Evolutionary conservation across 176 grass and related monocot species (phyloP).

Genomic region (Carex myosuroides): DNA sequence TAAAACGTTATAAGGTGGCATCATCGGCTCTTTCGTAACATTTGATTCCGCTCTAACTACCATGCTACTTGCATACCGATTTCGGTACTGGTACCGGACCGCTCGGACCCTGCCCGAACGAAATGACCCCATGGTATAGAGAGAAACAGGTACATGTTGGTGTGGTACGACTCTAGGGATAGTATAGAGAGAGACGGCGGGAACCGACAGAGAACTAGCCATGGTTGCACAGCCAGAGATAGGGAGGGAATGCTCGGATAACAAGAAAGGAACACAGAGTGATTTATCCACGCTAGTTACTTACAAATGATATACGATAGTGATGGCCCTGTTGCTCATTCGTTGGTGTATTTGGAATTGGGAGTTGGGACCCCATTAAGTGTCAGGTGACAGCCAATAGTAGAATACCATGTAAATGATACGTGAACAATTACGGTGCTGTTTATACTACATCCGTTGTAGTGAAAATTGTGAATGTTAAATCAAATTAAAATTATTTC

Average conservation of each 20-base stretch:
- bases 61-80: background rate
- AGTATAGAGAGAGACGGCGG: background rate
- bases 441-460: background rate
- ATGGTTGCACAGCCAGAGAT: background rate
- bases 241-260: background rate
- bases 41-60: constrained; percentile 21
- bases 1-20: constrained; percentile 75
- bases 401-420: background rate
- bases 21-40: constrained; percentile 42
- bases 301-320: background rate
- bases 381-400: background rate
- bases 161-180: background rate
- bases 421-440: background rate
- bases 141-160: background rate
- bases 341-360: too few relatives aligned
- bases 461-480: background rate
- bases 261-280: background rate
- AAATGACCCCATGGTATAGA: background rate
- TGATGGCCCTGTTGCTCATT: background rate
- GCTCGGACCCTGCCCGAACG: background rate
- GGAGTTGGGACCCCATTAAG: too few relatives aligned
- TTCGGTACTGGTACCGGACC: constrained; percentile 24
- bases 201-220: background rate
- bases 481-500: too few relatives aligned
- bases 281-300: background rate